Evolutionary conservation across 179 eudicot genomes (phyloP).

Genomic region (Patellifolia procumbens): DNA sequence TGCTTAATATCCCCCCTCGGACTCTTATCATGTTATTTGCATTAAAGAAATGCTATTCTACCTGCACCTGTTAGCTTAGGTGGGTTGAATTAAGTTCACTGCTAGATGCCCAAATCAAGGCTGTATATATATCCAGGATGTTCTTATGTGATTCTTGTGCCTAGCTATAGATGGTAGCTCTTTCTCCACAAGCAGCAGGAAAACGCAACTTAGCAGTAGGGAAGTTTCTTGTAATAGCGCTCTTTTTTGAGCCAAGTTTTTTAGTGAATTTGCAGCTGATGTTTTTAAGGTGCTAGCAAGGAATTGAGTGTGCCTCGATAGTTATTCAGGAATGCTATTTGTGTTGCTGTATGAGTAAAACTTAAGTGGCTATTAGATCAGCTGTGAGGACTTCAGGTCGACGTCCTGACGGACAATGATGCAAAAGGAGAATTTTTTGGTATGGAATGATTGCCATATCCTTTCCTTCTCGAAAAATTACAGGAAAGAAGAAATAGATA

Average conservation of each 20-base stretch:
- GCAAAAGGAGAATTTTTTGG: neutral
- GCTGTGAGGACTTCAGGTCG: neutral
- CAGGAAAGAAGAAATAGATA: neutral
- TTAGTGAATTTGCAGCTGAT: neutral
- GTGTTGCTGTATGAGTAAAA: neutral
- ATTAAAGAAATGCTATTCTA: neutral
- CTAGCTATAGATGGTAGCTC: neutral
- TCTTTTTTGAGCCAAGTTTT: neutral
- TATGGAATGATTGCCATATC: neutral
- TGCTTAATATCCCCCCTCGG: no score
- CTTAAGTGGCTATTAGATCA: neutral
- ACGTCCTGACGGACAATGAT: neutral
- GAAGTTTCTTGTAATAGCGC: neutral
- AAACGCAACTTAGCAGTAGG: neutral
- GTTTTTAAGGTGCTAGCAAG: neutral
- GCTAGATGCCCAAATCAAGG: neutral
- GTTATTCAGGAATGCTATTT: neutral
- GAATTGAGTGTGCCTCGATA: neutral
- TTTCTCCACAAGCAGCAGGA: neutral
- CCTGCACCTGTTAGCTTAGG: neutral
- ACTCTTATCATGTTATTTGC: neutral
- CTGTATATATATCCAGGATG: neutral
- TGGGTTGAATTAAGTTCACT: neutral
- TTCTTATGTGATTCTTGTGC: neutral
- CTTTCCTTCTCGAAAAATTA: neutral